Evolutionary conservation across 1,284 basidiomycete genomes (phyloP).

Genomic region (Apiotrichum siamense): DNA sequence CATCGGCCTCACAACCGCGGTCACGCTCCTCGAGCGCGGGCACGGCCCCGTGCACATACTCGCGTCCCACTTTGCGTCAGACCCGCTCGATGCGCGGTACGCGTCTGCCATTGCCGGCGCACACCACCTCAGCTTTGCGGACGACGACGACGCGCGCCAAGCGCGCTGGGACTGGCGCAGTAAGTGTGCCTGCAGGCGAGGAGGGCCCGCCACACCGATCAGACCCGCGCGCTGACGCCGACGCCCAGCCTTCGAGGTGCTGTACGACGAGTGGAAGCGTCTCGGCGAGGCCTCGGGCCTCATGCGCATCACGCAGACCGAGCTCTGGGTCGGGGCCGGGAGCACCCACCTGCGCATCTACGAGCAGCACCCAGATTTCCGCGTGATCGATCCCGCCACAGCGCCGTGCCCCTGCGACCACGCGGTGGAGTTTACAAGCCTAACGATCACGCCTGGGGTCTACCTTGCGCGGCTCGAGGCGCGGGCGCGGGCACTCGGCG

Average conservation of each 20-base stretch:
- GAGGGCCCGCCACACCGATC: too few species aligned
- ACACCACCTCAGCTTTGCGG: constrained; percentile 46
- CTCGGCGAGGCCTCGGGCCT: constrained; percentile 34
- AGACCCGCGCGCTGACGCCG: constrained; percentile 10
- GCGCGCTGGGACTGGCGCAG: constrained; percentile 34
- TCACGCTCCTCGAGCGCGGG: constrained; percentile 28
- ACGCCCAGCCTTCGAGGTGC: constrained; percentile 32
- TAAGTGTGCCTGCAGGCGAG: constrained; percentile 14
- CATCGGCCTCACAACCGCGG: constrained; percentile 44
- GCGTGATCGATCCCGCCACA: constrained; percentile 10
- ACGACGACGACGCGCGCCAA: constrained; percentile 36
- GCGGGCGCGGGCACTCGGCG: constrained; percentile 17
- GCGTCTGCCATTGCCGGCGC: constrained; percentile 42
- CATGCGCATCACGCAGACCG: constrained; percentile 41
- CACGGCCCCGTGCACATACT: constrained; percentile 31
- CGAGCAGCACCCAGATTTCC: constrained; percentile 41
- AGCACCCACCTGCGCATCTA: constrained; percentile 40
- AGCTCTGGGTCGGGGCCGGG: constrained; percentile 36
- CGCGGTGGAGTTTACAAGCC: constrained; percentile 40
- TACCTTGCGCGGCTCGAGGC: constrained; percentile 35
- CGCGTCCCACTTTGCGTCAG: constrained; percentile 36
- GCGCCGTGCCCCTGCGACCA: constrained; percentile 24
- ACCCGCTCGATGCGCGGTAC: constrained; percentile 34
- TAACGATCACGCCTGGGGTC: constrained; percentile 42
- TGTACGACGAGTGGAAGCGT: constrained; percentile 32